Base-by-base conservation (phyloP, 495 filamentous ascomycete species). In the Podospora australis region DNA sequence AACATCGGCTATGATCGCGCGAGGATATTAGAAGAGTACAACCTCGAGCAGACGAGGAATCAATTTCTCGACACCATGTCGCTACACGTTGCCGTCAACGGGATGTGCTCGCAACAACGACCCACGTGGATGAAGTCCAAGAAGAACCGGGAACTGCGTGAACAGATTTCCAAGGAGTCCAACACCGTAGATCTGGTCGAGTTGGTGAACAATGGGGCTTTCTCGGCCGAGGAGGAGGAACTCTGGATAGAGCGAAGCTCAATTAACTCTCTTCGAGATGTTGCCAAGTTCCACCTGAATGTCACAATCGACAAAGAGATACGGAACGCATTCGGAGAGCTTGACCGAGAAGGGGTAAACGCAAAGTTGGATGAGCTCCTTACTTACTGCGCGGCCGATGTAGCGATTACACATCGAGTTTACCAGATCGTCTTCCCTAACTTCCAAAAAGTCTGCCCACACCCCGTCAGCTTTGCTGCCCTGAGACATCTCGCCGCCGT, bases 51-150 rank as follows among this genome's bases (percentile, higher is more conserved):
- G 61, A 81, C 88, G 20, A 80, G 79, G 43, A 97, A 87, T 54
- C 87, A 79, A 34, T 99, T 95, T 58, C 63, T 99, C 21, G 92
- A 99, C 70, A 99, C 92, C 2, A 99, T 99, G 92, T 96, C 90
- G 7, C 73, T 99, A 42, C 92, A 99, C 62, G 90, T 96, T 6
- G 92, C 92, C 10, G 90, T 96, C 7, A 99, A 99, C 58, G 92
- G 92, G 24, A 99, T 99, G 92, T 99, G 92, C 62, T 96, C 92
- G 8, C 85, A 85, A 46, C 92, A 99, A 64, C 78, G 92, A 42
- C 92, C 92, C 7, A 92, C 87, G 1, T 99, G 92, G 92, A 86
- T 95, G 82, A 92, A 89, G 53, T 86, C 94, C 58, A 84, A 87
- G 57, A 99, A 99, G 61, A 85, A 82, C 52, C 79, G 83, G 54